Percentiles rank a stretch among this genome's conserved stretches.
Conservation (phyloP, 2,329 filamentous ascomycete species). For the Aspergillus sp. region DNA sequence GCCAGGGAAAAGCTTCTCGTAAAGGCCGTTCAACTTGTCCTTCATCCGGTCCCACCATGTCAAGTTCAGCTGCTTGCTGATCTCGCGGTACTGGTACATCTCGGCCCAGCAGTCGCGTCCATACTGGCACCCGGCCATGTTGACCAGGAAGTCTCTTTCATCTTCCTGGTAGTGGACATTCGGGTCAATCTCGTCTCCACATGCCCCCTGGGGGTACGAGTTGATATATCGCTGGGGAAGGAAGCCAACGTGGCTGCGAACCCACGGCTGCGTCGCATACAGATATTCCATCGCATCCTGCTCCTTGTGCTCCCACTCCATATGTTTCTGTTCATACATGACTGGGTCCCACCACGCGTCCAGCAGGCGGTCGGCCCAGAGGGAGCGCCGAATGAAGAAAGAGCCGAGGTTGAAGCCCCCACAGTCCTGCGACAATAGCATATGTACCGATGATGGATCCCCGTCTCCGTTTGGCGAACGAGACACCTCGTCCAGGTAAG, state of each 20-base stretch:
- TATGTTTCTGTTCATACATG: constrained; percentile 95
- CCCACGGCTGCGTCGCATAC: constrained; percentile 89
- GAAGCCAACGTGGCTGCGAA: constrained; percentile 84
- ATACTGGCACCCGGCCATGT: constrained; percentile 98
- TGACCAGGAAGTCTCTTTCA: constrained; percentile 90
- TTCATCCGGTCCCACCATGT: constrained; percentile 71
- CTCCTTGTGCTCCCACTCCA: constrained; percentile 99
- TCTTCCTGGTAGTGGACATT: constrained; percentile 82
- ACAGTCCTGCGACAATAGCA: constrained; percentile 91
- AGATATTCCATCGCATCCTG: constrained; percentile 93
- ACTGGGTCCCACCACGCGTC: constrained; percentile 99
- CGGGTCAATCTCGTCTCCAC: constrained; percentile 63
- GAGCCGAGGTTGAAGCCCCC: constrained; percentile 94
- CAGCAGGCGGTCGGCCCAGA: constrained; percentile 87
- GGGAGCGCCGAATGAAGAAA: constrained; percentile 83
- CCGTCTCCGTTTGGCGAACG: constrained; percentile 76
- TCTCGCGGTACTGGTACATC: constrained; percentile 91
- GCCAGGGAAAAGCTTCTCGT: constrained; percentile 23
- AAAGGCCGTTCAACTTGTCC: constrained; percentile 28
- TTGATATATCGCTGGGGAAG: constrained; percentile 90
- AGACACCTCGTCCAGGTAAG: constrained; percentile 75
- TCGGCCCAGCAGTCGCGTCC: constrained; percentile 96
- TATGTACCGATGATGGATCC: constrained; percentile 74
- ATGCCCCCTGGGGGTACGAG: constrained; percentile 88
- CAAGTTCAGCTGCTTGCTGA: constrained; percentile 87